Evolutionary conservation across 2,329 filamentous ascomycete species (phyloP).

Genomic region (Penicillium carneum): DNA sequence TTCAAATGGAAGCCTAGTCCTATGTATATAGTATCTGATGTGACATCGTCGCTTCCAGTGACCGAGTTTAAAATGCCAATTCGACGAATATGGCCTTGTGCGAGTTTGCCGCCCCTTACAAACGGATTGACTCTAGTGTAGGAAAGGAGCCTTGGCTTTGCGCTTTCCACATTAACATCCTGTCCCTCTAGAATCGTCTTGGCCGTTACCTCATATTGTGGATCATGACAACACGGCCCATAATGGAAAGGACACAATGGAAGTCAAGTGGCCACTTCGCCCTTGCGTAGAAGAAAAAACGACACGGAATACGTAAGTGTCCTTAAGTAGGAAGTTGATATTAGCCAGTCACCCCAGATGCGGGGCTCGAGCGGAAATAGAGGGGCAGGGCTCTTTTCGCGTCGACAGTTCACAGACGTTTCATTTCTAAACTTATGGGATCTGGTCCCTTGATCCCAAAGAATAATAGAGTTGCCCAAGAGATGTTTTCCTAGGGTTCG

Average conservation of each 20-base stretch:
- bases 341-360: conserved; percentile 6
- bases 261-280: conserved; percentile 10
- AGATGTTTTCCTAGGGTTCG: conserved; percentile 17
- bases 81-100: neutral
- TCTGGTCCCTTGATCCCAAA: conserved; percentile 11
- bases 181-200: neutral
- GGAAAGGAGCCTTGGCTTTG: conserved; percentile 9
- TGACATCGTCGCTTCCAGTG: neutral
- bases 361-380: conserved; percentile 17
- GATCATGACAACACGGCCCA: neutral
- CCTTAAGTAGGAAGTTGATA: neutral
- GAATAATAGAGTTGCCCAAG: conserved; percentile 10
- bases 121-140: conserved; percentile 14
- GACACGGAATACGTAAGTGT: conserved; percentile 12
- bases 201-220: conserved; percentile 1
- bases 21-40: neutral
- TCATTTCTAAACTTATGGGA: neutral
- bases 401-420: conserved; percentile 10
- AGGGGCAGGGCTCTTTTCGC: conserved; percentile 3
- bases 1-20: conserved; percentile 7
- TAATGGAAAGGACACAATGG: neutral
- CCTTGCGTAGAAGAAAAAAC: neutral
- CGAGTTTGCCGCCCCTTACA: conserved; percentile 8
- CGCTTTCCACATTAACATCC: neutral
- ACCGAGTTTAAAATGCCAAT: neutral